A percentile compares a stretch with the other conserved stretches of the same genome.
phyloP scores from a whole-genome alignment of 306 rosid genomes.

The Medicago lupulina region DNA sequence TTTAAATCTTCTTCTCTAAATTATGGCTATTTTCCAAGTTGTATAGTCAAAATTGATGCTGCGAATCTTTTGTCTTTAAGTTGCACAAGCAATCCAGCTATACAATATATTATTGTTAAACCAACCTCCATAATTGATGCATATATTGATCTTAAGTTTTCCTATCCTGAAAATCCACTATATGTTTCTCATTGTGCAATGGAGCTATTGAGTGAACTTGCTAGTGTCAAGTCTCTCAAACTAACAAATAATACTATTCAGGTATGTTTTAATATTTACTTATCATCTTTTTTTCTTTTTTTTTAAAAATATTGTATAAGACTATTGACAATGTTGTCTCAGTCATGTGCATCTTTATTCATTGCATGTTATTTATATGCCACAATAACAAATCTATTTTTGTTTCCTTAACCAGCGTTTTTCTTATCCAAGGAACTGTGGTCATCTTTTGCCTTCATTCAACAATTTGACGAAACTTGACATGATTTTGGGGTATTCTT shows the following conservation, averaged over 20 bases:
- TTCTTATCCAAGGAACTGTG: neutral
- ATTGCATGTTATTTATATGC: too few relatives aligned
- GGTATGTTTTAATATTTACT: neutral
- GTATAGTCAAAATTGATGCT: conserved; percentile 25
- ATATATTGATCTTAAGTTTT: neutral
- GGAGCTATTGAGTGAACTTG: conserved; percentile 29
- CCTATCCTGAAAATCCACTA: neutral
- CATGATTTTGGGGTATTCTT: neutral
- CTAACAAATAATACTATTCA: conserved; percentile 33
- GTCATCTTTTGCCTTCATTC: neutral
- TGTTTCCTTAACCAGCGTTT: neutral
- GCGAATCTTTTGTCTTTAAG: conserved; percentile 25
- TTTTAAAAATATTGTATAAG: too few relatives aligned
- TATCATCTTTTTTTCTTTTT: neutral
- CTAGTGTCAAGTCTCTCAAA: conserved; percentile 19
- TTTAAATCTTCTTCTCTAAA: neutral
- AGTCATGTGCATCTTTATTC: too few relatives aligned
- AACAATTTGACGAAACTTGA: neutral
- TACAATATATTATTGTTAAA: conserved; percentile 20
- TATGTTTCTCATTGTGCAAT: neutral
- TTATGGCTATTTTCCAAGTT: neutral
- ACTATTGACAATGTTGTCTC: too few relatives aligned
- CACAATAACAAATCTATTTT: neutral
- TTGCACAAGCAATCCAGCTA: neutral
- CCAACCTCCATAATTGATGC: conserved; percentile 32